Conservation (phyloP, 2,329 filamentous ascomycete genomes). For the Fusarium sp. region DNA sequence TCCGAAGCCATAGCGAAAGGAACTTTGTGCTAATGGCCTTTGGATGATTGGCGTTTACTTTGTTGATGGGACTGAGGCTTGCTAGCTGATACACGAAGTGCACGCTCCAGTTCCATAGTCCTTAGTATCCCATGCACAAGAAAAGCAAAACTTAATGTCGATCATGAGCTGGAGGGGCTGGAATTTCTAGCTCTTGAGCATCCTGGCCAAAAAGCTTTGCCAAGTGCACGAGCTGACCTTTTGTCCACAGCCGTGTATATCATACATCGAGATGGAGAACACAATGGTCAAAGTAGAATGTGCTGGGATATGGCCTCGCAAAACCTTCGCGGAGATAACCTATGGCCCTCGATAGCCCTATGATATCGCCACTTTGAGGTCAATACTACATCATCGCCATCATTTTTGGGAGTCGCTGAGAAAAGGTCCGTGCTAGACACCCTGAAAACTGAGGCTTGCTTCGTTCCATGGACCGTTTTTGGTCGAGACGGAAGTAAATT, state of each 20-base stretch:
- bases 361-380: constrained; percentile 4
- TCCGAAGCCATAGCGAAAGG: constrained; percentile 15
- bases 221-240: not conserved
- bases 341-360: constrained; percentile 30
- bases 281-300: constrained; percentile 4
- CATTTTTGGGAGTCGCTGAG: not conserved
- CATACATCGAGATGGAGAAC: constrained; percentile 5
- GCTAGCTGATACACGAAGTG: constrained; percentile 11
- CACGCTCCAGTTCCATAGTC: not conserved
- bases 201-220: not conserved
- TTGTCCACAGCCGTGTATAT: not conserved
- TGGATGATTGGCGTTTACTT: constrained; percentile 5
- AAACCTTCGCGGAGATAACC: constrained; percentile 11
- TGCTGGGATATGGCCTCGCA: constrained; percentile 14
- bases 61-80: constrained; percentile 27
- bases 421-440: constrained; percentile 20
- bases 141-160: constrained; percentile 29
- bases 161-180: constrained; percentile 31
- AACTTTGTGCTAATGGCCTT: not conserved
- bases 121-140: constrained; percentile 13
- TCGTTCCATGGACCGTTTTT: constrained; percentile 6
- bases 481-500: not conserved
- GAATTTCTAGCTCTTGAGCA: constrained; percentile 4
- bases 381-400: constrained; percentile 9
- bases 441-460: constrained; percentile 11